A percentile compares a stretch with the other conserved stretches of the same genome.
Conservation (phyloP, 2,329 filamentous ascomycete species). For the Lecanicillium sp. region DNA sequence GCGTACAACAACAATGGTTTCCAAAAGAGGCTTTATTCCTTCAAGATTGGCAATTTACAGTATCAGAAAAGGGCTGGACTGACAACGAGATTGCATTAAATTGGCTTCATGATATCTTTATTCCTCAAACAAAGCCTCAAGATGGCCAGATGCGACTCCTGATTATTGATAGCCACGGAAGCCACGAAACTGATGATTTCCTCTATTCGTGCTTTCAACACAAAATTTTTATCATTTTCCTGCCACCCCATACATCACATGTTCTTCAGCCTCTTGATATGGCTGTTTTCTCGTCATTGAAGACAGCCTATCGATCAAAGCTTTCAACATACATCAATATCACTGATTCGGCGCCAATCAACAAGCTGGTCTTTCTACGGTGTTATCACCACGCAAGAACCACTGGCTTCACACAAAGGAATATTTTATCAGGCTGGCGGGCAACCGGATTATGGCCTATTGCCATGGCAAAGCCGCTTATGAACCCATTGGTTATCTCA, state of each 20-base stretch:
- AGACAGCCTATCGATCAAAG: neutral
- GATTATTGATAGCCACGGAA: constrained; percentile 7
- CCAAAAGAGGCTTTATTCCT: constrained; percentile 5
- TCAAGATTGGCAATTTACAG: constrained; percentile 12
- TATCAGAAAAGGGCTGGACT: constrained; percentile 14
- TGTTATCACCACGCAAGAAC: neutral
- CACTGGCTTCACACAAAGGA: neutral
- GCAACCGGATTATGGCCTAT: neutral
- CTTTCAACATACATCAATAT: neutral
- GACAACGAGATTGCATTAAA: constrained; percentile 9
- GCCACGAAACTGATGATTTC: constrained; percentile 8
- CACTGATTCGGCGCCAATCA: neutral
- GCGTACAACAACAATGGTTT: constrained; percentile 14
- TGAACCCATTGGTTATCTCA: neutral
- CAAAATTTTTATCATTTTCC: constrained; percentile 3
- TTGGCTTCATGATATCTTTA: constrained; percentile 10
- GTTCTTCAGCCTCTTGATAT: constrained; percentile 5
- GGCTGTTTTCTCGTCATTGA: constrained; percentile 1
- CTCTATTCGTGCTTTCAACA: neutral
- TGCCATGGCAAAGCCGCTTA: neutral
- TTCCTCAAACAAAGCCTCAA: constrained; percentile 2
- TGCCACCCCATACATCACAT: constrained; percentile 3
- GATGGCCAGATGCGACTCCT: neutral
- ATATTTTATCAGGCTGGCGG: neutral
- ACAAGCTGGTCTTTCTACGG: neutral